These are phyloP conservation scores for Prototheca cutis DNA, from an alignment of 163 green algal genomes.

Conservation along the genomic window DNA sequence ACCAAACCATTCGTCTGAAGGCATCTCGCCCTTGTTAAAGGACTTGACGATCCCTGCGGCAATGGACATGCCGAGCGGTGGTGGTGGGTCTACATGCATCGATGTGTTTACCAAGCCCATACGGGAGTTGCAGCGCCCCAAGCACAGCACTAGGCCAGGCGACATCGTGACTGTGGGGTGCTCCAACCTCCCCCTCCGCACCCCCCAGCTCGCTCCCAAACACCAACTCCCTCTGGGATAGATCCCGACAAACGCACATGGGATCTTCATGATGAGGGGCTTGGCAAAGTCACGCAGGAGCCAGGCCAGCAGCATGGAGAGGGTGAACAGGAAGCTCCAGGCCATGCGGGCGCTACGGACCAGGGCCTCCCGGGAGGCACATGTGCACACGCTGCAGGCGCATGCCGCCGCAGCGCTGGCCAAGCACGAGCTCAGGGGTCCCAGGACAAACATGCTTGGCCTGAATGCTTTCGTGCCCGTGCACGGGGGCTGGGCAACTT, in stretches of 20 bases:
- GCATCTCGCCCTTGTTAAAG: constrained; percentile 33
- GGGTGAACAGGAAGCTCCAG: constrained; percentile 83
- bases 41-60: constrained; percentile 68
- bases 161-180: too few species aligned
- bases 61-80: too few species aligned
- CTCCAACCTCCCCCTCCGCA: too few species aligned
- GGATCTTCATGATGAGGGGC: constrained; percentile 80
- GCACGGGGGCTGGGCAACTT: too few species aligned
- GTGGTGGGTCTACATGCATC: too few species aligned
- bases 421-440: constrained; percentile 1
- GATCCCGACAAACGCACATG: constrained; percentile 52
- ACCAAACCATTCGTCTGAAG: constrained; percentile 80
- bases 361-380: constrained; percentile 30
- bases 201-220: too few species aligned
- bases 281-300: constrained; percentile 84
- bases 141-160: too few species aligned
- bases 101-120: too few species aligned
- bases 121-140: too few species aligned
- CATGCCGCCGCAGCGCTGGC: constrained; percentile 10
- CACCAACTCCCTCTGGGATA: too few species aligned
- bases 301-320: constrained; percentile 83
- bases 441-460: constrained; percentile 14
- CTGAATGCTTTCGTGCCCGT: too few species aligned
- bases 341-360: constrained; percentile 54
- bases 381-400: constrained; percentile 28